phyloP scores from a whole-genome alignment of 352 stramenopile species.

The Stramenopiles sp. region DNA sequence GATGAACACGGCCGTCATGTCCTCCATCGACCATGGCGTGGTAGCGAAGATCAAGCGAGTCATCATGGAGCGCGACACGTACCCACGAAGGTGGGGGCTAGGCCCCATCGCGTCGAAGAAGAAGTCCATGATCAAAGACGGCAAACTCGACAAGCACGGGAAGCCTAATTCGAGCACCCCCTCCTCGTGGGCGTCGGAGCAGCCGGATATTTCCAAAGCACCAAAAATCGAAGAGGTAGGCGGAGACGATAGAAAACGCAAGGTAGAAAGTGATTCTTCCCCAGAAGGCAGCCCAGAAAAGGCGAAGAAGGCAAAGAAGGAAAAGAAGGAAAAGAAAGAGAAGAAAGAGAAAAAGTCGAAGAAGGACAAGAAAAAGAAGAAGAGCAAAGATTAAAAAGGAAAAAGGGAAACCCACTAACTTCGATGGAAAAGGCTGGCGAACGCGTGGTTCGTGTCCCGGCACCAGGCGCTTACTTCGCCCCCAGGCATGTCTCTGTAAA shows the following conservation, averaged over 20 bases:
- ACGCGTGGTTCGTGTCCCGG: too few species aligned
- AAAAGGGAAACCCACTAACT: too few species aligned
- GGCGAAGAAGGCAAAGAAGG: conserved; percentile 36
- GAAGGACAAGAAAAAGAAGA: conserved; percentile 47
- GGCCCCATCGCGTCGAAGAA: conserved; percentile 96
- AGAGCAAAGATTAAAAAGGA: conserved; percentile 16
- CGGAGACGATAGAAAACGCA: conserved; percentile 21
- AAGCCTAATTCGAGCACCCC: conserved; percentile 41
- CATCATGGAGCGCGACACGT: conserved; percentile 99
- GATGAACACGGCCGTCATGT: conserved; percentile 99
- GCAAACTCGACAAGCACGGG: conserved; percentile 57
- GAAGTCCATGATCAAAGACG: conserved; percentile 90
- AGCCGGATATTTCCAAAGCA: conserved; percentile 11
- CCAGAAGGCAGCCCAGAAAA: conserved; percentile 34
- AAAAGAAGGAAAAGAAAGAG: conserved; percentile 45
- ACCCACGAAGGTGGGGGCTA: conserved; percentile 93
- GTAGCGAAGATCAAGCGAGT: conserved; percentile 99
- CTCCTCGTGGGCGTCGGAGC: conserved; percentile 14
- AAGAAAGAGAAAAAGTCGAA: conserved; percentile 42
- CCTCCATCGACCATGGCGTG: conserved; percentile 95
- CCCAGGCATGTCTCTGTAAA: too few species aligned
- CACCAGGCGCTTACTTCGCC: too few species aligned
- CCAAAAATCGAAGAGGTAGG: conserved; percentile 12
- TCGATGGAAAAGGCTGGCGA: too few species aligned
- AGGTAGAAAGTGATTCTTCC: conserved; percentile 12